phyloP scores from a whole-genome alignment of 1,139 yeast genomes.

The Geotrichum europaeum region DNA sequence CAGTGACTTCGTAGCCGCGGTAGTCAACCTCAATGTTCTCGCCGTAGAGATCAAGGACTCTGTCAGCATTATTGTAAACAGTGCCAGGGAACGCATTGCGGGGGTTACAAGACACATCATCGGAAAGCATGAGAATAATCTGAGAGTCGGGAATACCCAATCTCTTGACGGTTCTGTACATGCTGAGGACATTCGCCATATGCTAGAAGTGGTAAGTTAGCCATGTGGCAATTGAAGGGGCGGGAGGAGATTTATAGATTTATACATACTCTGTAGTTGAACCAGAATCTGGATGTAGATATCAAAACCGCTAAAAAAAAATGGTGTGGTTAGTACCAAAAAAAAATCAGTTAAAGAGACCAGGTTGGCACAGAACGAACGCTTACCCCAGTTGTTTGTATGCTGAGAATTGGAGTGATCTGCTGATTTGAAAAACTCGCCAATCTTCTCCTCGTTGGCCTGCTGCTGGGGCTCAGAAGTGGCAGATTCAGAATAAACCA shows the following conservation, averaged over 20 bases:
- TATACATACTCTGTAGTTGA: conserved; percentile 61
- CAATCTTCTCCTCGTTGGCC: conserved; percentile 6
- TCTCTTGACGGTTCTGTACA: conserved; percentile 92
- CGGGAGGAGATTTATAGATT: background rate
- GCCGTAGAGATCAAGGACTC: conserved; percentile 91
- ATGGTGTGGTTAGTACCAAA: background rate
- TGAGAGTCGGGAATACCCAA: conserved; percentile 97
- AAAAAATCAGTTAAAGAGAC: background rate
- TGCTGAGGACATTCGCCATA: conserved; percentile 91
- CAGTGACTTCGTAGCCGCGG: conserved; percentile 96
- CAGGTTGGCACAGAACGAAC: background rate
- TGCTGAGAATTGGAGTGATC: conserved; percentile 18
- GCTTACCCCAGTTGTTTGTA: conserved; percentile 29
- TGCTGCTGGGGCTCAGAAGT: background rate
- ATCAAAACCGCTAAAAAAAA: conserved; percentile 67
- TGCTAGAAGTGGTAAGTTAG: conserved; percentile 38
- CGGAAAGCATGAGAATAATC: conserved; percentile 90
- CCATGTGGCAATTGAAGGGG: background rate
- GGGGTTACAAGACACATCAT: conserved; percentile 95
- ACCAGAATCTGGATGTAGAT: conserved; percentile 96
- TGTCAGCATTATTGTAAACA: conserved; percentile 88
- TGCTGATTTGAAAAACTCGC: conserved; percentile 1
- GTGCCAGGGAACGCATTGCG: conserved; percentile 95
- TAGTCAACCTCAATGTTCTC: conserved; percentile 94
- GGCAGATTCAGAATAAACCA: background rate